Evolutionary conservation across 164 flowering plant species (phyloP).

Genomic region (Annona squamosa): DNA sequence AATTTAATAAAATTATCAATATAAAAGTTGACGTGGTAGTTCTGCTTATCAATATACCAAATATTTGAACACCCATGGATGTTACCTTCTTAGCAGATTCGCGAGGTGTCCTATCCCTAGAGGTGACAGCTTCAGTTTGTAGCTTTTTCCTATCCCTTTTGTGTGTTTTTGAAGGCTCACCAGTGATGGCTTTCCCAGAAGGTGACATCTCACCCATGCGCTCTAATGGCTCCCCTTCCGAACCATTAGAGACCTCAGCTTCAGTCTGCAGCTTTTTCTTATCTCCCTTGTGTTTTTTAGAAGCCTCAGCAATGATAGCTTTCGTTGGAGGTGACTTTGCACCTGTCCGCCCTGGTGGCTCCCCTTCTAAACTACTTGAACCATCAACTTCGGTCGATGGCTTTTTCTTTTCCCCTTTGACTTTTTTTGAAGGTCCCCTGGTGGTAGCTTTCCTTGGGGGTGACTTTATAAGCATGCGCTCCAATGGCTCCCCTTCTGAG

Average conservation of each 20-base stretch:
- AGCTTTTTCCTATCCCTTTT: constrained; percentile 27
- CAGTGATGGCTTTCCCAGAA: constrained; percentile 13
- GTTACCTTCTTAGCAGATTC: constrained; percentile 19
- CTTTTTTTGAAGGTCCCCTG: too few species aligned
- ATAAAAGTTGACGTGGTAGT: background rate
- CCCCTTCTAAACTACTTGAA: too few species aligned
- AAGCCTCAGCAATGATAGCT: constrained; percentile 15
- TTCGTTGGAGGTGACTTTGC: constrained; percentile 1
- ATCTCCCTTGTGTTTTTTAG: constrained; percentile 23
- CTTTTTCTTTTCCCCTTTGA: too few species aligned
- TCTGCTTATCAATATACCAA: background rate
- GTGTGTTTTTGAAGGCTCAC: constrained; percentile 20
- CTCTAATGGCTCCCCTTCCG: too few species aligned
- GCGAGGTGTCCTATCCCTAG: constrained; percentile 9
- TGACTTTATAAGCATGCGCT: constrained; percentile 21
- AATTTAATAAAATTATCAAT: background rate
- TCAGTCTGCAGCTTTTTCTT: constrained; percentile 20
- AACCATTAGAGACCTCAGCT: too few species aligned
- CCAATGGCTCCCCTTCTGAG: constrained; percentile 25
- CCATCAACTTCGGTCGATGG: too few species aligned
- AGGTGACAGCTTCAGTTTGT: constrained; percentile 17
- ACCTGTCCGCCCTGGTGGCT: too few species aligned
- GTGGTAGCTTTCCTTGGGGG: too few species aligned
- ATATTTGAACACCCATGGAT: background rate
- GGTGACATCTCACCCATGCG: too few species aligned